Evolutionary conservation across 2,329 filamentous ascomycete species (phyloP), one percentile per base, ranked within the genome.

Genomic region (Aspergillus ibericus): DNA sequence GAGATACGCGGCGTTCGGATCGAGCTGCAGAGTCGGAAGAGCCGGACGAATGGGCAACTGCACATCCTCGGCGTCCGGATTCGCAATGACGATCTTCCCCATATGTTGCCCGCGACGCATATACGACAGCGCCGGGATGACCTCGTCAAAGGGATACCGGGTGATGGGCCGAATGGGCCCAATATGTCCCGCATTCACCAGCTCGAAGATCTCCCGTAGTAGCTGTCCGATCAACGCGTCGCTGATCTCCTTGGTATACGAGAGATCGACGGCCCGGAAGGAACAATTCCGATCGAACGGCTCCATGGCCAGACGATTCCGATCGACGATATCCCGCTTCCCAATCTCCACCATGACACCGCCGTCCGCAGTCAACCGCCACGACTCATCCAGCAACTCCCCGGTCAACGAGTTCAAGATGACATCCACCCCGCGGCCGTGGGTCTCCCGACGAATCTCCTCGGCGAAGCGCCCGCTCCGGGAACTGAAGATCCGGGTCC

Each of bases 11-110:
- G 32, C 15, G 15, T 15, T n/a, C n/a, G n/a, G n/a, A n/a, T n/a
- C n/a, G n/a, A n/a, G n/a, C n/a, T n/a, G n/a, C n/a, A n/a, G n/a
- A n/a, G n/a, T n/a, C n/a, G n/a, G n/a, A n/a, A n/a, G n/a, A n/a
- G n/a, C n/a, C n/a, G n/a, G n/a, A n/a, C n/a, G n/a, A n/a, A n/a
- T n/a, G n/a, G n/a, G n/a, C n/a, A n/a, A n/a, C n/a, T n/a, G n/a
- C n/a, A n/a, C n/a, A n/a, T n/a, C n/a, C n/a, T n/a, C n/a, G n/a
- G n/a, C n/a, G n/a, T n/a, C n/a, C n/a, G n/a, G n/a, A n/a, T n/a
- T n/a, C n/a, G n/a, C n/a, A n/a, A 78, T 59, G 9, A 78, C 73
- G 1, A 78, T 62, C 60, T 78, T 78, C 4, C 78, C 77, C 1
- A 75, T 70, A 50, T 78, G 75, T 3, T 65, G 63, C 0, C 75